Conservation (phyloP, 2,329 filamentous ascomycete genomes). For the Hymenoscyphus albidus region DNA sequence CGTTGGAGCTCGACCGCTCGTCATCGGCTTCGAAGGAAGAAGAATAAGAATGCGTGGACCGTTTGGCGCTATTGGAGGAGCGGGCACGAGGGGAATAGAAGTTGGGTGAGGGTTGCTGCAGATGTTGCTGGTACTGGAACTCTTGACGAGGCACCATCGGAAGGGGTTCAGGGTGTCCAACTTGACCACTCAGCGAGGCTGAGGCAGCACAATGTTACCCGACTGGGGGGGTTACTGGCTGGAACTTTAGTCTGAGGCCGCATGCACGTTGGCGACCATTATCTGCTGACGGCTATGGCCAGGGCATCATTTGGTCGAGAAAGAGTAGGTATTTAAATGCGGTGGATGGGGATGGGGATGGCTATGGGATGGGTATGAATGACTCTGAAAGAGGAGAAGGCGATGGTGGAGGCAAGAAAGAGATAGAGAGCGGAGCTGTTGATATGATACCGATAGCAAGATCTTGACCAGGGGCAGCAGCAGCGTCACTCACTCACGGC, state of each 20-base stretch:
- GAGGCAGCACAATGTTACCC: constrained; percentile 6
- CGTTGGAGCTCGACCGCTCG: constrained; percentile 51
- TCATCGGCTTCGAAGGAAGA: constrained; percentile 67
- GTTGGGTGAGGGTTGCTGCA: constrained; percentile 15
- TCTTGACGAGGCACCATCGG: constrained; percentile 9
- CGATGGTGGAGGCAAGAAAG: neutral
- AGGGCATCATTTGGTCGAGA: neutral
- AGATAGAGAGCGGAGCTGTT: neutral
- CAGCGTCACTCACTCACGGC: neutral
- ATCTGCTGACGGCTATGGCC: constrained; percentile 1
- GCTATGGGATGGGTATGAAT: neutral
- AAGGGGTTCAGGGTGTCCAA: neutral
- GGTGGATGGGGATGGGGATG: neutral
- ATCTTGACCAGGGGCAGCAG: neutral
- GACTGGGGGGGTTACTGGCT: neutral
- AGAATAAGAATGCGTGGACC: constrained; percentile 53
- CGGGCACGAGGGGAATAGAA: constrained; percentile 25
- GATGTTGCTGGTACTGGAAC: constrained; percentile 26
- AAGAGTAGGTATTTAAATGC: too few species aligned
- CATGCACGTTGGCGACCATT: neutral
- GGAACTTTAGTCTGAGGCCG: neutral
- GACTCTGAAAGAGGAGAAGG: neutral
- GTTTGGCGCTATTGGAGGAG: constrained; percentile 42
- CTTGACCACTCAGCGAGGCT: constrained; percentile 6
- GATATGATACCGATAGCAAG: neutral